Base-by-base conservation (phyloP, 805 yeast genomes). In the Teunomyces pallodes region DNA sequence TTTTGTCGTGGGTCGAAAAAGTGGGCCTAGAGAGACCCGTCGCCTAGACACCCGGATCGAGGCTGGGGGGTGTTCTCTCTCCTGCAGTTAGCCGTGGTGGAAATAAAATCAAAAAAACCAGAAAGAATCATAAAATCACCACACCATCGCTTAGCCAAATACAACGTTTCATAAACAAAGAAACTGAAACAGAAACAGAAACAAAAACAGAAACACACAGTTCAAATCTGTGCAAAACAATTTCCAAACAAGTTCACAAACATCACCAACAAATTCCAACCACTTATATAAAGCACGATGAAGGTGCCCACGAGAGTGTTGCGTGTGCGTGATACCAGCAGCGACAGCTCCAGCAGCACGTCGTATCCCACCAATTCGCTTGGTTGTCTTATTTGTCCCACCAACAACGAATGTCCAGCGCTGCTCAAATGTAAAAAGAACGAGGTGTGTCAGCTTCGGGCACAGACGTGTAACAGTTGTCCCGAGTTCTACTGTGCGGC, bases 391-490 rank as follows among this genome's bases (percentile, higher is more conserved):
- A 45, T 55, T 0, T 78, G 82, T 52, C 72, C 75, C 47, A 55
- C 74, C 0, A 50, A 64, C 1, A 79, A 76, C 10, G 53, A 57
- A 8, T 83, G 88, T 64, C 90, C 88, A 3, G 16, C 41, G 9
- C 14, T 26, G 30, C 41, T 38, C 28, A 51, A 51, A 6, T 86
- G 91, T 63, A 66, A 65, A 0, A 58, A 56, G 10, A 76, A 75
- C 52, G 80, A 83, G 59, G 69, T 70, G 54, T 86, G 92, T 62
- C 72, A 68, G 2, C 62, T 77, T 56, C 74, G 86, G 0, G 66
- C 79, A 0, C 82, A 77, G 53, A 74, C 88, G 0, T 86, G 91
- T 60, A 46, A 63, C 2, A 47, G 68, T 42, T 86, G 92, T 61
- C 80, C 91, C 0, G 60, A 62, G 5, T 75, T 80, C 0, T 74